Percentiles rank a stretch among this genome's conserved stretches.
Conservation (phyloP, 2,329 filamentous ascomycete species). For the Fusarium sp. region DNA sequence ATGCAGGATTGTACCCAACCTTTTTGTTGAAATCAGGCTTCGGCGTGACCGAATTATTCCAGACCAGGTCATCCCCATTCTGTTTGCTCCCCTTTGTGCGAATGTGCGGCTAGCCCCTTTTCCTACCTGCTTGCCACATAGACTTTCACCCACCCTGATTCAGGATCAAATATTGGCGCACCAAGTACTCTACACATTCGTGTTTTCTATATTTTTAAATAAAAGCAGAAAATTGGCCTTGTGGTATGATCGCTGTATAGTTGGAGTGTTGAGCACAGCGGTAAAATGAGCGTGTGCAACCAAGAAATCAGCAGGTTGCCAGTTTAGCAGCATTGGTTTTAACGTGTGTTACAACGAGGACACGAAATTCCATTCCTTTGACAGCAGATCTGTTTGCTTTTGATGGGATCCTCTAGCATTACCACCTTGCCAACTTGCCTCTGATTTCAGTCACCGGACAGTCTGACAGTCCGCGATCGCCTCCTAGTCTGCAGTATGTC, state of each 20-base stretch:
- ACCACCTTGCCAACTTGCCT: neutral
- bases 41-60: neutral
- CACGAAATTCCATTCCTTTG: neutral
- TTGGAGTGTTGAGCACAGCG: neutral
- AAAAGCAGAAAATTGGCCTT: neutral
- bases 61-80: neutral
- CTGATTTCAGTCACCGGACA: neutral
- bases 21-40: neutral
- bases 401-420: neutral
- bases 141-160: neutral
- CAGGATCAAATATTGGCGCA: neutral
- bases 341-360: neutral
- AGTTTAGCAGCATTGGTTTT: neutral
- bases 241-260: neutral
- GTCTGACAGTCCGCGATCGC: neutral
- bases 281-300: neutral
- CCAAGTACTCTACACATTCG: neutral
- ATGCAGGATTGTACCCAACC: neutral
- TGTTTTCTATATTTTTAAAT: neutral
- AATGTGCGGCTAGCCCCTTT: neutral
- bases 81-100: neutral
- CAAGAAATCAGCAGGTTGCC: neutral
- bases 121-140: neutral
- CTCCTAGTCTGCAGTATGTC: neutral
- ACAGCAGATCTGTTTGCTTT: neutral